These are phyloP conservation scores for Jacaranda mimosifolia DNA, from an alignment of 257 asterid genomes.

Conservation along the genomic window DNA sequence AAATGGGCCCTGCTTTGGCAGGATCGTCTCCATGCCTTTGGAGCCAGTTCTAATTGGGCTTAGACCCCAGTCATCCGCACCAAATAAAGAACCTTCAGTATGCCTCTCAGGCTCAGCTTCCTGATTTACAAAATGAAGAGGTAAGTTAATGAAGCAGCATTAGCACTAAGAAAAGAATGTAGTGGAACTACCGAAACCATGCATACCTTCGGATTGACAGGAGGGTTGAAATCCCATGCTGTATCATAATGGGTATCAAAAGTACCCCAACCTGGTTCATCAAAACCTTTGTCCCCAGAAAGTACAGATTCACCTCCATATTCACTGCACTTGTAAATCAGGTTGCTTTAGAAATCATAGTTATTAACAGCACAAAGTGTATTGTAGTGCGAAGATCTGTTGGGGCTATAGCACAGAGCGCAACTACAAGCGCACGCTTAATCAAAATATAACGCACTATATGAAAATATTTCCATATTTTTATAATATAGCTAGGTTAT, in stretches of 20 bases:
- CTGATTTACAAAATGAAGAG: slow-evolving; percentile 50
- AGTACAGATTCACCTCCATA: slow-evolving; percentile 57
- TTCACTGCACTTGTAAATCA: slow-evolving; percentile 64
- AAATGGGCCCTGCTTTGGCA: slow-evolving; percentile 51
- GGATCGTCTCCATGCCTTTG: slow-evolving; percentile 40
- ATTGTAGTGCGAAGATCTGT: too few relatives aligned
- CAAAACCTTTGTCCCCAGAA: slow-evolving; percentile 66
- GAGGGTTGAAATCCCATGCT: slow-evolving; percentile 63
- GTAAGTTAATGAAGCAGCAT: slow-evolving; percentile 11
- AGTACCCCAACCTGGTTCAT: slow-evolving; percentile 82
- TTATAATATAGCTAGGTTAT: too few relatives aligned
- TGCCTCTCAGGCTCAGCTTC: slow-evolving; percentile 56
- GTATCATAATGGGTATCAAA: slow-evolving; percentile 74
- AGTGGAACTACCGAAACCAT: slow-evolving; percentile 18
- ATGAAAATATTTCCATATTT: too few relatives aligned
- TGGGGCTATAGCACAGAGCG: too few relatives aligned
- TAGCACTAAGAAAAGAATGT: neutral
- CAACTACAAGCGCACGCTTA: too few relatives aligned
- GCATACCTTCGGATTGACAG: slow-evolving; percentile 65
- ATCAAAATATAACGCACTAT: too few relatives aligned
- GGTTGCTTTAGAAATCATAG: neutral
- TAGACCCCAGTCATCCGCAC: slow-evolving; percentile 77
- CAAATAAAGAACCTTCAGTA: slow-evolving; percentile 60
- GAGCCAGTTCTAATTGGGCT: slow-evolving; percentile 81
- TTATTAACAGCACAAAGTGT: too few relatives aligned